Evolutionary conservation across 129 eudicot genomes (phyloP).

Genomic region (Daucus carota): DNA sequence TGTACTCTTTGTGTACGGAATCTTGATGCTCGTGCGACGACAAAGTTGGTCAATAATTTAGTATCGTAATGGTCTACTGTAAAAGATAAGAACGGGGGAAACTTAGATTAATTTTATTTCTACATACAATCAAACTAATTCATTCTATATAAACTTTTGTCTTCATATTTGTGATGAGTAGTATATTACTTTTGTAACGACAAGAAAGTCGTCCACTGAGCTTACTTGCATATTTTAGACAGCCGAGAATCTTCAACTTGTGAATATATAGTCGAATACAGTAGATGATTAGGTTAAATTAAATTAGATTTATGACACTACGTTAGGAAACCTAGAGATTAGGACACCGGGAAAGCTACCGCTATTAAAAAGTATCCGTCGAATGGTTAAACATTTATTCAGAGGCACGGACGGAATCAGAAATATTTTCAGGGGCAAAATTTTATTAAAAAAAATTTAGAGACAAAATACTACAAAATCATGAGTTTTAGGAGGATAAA

Average conservation of each 20-base stretch:
- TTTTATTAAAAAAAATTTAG: too few relatives aligned
- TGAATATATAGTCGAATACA: too few relatives aligned
- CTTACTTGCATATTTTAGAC: neutral
- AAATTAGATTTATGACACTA: neutral
- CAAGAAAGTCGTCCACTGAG: neutral
- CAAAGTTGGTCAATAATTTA: neutral
- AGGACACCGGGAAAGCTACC: neutral
- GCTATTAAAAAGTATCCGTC: too few relatives aligned
- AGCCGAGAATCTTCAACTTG: neutral
- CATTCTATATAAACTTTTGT: neutral
- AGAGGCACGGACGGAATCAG: too few relatives aligned
- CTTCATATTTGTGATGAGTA: neutral
- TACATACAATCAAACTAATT: too few relatives aligned
- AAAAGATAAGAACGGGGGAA: neutral
- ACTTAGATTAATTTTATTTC: neutral
- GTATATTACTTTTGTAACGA: neutral
- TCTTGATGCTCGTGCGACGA: neutral
- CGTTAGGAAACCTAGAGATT: neutral
- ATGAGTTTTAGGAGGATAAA: too few relatives aligned
- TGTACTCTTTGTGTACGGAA: neutral
- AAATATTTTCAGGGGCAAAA: too few relatives aligned
- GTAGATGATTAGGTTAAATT: too few relatives aligned
- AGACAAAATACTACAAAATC: too few relatives aligned
- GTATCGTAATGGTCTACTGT: neutral
- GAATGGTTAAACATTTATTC: too few relatives aligned